Conservation (phyloP, 148 eudicot genomes). For the Rhododendron vialii region DNA sequence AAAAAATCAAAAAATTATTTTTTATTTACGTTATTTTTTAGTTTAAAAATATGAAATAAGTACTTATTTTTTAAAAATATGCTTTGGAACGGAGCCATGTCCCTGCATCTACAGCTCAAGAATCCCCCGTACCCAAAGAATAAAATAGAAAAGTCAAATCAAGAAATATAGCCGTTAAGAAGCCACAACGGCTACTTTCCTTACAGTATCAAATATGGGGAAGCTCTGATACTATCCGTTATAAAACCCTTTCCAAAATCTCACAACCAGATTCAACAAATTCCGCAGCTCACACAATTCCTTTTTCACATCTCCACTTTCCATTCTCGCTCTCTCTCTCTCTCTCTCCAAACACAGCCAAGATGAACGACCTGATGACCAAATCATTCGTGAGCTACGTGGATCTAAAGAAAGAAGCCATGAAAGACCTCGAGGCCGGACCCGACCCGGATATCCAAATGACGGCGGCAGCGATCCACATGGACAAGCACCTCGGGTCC, state of each 20-base stretch:
- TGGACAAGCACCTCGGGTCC: slow-evolving; percentile 59
- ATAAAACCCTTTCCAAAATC: background rate
- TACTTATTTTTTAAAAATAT: too few species aligned
- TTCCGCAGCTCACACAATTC: background rate
- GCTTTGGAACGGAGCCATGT: too few species aligned
- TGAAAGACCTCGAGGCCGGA: slow-evolving; percentile 49
- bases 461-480: slow-evolving; percentile 18
- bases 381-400: slow-evolving; percentile 81
- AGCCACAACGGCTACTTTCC: slow-evolving; percentile 23
- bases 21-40: too few species aligned
- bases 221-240: background rate
- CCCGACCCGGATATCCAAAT: slow-evolving; percentile 52
- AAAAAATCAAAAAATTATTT: too few species aligned
- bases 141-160: background rate
- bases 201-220: background rate
- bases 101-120: background rate
- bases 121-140: background rate
- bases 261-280: background rate
- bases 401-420: slow-evolving; percentile 73
- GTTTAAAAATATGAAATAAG: too few species aligned
- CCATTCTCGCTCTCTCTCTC: slow-evolving; percentile 6
- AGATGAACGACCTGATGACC: slow-evolving; percentile 92
- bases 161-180: slow-evolving; percentile 24
- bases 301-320: background rate
- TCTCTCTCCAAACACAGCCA: slow-evolving; percentile 14